Evolutionary conservation across 768 basidiomycete species (phyloP).

Genomic region (Rhodotorula taiwanensis): DNA sequence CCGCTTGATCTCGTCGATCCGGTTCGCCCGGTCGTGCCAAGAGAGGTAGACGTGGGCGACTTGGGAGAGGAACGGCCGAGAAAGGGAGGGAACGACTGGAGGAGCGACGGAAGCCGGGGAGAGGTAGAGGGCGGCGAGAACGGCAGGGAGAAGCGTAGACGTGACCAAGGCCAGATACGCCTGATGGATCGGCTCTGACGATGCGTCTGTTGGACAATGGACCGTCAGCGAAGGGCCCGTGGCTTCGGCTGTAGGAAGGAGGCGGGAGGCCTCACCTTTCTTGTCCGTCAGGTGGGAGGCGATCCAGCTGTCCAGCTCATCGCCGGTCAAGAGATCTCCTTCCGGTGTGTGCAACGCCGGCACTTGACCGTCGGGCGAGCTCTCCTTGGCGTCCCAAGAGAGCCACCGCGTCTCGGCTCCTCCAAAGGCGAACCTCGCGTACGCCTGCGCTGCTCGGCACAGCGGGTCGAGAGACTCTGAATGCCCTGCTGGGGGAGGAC

Average conservation of each 20-base stretch:
- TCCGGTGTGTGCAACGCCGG: slow-evolving; percentile 10
- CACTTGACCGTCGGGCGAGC: slow-evolving; percentile 10
- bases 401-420: background rate
- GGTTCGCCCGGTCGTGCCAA: background rate
- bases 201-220: background rate
- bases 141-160: slow-evolving; percentile 26
- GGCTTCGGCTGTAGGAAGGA: background rate
- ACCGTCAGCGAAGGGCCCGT: background rate
- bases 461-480: slow-evolving; percentile 24
- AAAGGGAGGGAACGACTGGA: background rate
- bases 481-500: slow-evolving; percentile 18
- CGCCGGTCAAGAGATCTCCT: slow-evolving; percentile 18
- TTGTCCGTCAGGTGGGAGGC: background rate
- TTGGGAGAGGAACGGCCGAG: background rate
- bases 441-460: slow-evolving; percentile 15
- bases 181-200: slow-evolving; percentile 16
- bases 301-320: slow-evolving; percentile 7
- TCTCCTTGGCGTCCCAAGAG: background rate
- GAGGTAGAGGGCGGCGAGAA: slow-evolving; percentile 28
- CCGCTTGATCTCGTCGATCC: slow-evolving; percentile 26
- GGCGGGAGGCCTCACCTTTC: background rate
- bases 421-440: background rate
- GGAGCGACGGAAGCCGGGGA: background rate
- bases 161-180: slow-evolving; percentile 26
- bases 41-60: background rate